Conservation (phyloP, 148 eudicot species). For the Dianthus caryophyllus region DNA sequence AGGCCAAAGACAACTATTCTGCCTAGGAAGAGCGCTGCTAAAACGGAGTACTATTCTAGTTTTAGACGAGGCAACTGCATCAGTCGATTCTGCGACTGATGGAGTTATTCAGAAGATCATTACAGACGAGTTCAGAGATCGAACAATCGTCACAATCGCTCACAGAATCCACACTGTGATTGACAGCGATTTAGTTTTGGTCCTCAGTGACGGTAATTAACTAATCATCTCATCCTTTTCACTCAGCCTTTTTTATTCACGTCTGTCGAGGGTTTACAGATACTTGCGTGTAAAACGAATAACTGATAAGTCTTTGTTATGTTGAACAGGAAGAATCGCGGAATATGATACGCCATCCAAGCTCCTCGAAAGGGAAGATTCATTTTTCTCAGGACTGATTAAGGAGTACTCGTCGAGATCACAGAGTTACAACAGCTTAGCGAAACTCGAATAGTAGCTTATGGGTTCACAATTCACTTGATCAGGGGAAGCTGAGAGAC, state of each 20-base stretch:
- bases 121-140: slow-evolving; percentile 67
- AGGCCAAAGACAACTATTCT: slow-evolving; percentile 92
- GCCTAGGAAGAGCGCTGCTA: slow-evolving; percentile 88
- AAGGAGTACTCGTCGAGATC: slow-evolving; percentile 88
- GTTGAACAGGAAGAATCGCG: slow-evolving; percentile 73
- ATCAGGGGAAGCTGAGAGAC: background rate
- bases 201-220: slow-evolving; percentile 86
- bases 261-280: no score
- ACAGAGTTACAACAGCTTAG: slow-evolving; percentile 41
- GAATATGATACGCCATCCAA: slow-evolving; percentile 84
- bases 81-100: slow-evolving; percentile 95
- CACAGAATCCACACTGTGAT: slow-evolving; percentile 96
- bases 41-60: slow-evolving; percentile 78
- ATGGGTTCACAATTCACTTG: no score
- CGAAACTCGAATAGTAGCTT: slow-evolving; percentile 20
- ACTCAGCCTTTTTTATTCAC: background rate
- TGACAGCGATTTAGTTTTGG: slow-evolving; percentile 88
- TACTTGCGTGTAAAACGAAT: background rate
- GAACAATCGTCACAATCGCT: slow-evolving; percentile 90
- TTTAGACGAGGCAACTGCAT: slow-evolving; percentile 96
- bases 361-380: slow-evolving; percentile 76
- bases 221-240: background rate
- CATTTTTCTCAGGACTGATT: slow-evolving; percentile 83
- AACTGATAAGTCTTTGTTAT: background rate
- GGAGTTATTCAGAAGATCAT: slow-evolving; percentile 76